phyloP scores from a whole-genome alignment of 768 basidiomycete species.

The Collybia sordida region DNA sequence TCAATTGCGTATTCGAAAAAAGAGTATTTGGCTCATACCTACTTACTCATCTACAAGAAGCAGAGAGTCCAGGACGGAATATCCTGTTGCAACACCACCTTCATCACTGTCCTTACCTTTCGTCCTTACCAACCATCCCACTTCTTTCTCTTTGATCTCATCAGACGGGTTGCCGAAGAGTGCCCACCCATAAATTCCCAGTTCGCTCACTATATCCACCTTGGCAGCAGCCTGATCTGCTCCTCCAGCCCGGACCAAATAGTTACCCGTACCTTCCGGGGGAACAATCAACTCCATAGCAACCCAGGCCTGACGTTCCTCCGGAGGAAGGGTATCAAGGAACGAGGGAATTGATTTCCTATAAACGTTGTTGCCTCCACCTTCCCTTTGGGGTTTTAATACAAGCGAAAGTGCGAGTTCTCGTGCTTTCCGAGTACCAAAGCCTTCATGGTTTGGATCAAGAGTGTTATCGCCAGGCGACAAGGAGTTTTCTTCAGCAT shows the following conservation, averaged over 20 bases:
- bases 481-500: slow-evolving; percentile 40
- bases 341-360: slow-evolving; percentile 77
- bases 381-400: slow-evolving; percentile 97
- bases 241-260: slow-evolving; percentile 74
- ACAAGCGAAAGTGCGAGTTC: slow-evolving; percentile 59
- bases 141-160: slow-evolving; percentile 57
- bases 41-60: slow-evolving; percentile 48
- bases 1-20: no score
- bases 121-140: slow-evolving; percentile 85
- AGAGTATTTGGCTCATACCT: background rate
- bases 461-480: slow-evolving; percentile 27
- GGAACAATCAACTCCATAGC: slow-evolving; percentile 92
- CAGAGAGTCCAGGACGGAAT: slow-evolving; percentile 72
- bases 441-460: slow-evolving; percentile 27
- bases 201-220: slow-evolving; percentile 79
- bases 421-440: slow-evolving; percentile 53
- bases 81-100: slow-evolving; percentile 86
- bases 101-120: slow-evolving; percentile 92
- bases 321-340: slow-evolving; percentile 56
- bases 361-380: slow-evolving; percentile 96
- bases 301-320: slow-evolving; percentile 85
- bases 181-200: slow-evolving; percentile 91
- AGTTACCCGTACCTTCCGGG: slow-evolving; percentile 64
- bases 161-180: slow-evolving; percentile 58
- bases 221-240: slow-evolving; percentile 42